Percentiles rank a stretch among this genome's conserved stretches.
These are phyloP conservation scores for Leishmania tropica DNA, from an alignment of 208 protist species.

Conservation along the genomic window DNA sequence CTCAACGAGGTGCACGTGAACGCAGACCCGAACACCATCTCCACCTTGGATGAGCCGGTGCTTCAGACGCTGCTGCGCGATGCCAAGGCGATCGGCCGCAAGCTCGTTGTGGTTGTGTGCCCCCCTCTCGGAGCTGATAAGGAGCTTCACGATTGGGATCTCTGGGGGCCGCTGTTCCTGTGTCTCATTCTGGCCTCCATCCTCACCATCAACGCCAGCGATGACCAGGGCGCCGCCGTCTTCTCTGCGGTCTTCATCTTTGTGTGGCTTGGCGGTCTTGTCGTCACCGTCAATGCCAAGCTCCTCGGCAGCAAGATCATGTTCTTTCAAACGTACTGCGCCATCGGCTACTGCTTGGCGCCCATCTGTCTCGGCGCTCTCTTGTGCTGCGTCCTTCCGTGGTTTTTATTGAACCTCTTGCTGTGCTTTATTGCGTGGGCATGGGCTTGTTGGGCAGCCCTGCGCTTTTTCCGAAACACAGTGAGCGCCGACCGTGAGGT, in stretches of 20 bases:
- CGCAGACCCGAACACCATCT: constrained; percentile 48
- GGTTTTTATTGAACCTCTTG: constrained; percentile 53
- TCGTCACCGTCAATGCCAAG: constrained; percentile 93
- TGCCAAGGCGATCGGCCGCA: constrained; percentile 67
- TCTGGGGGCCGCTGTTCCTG: constrained; percentile 94
- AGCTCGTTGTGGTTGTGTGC: constrained; percentile 69
- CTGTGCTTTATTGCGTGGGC: constrained; percentile 61
- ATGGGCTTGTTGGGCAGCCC: constrained; percentile 88
- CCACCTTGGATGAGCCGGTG: constrained; percentile 73
- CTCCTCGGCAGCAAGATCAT: constrained; percentile 91
- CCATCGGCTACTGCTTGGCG: constrained; percentile 95
- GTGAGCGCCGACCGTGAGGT: constrained; percentile 51
- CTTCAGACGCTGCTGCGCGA: constrained; percentile 66
- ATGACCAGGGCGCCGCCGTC: constrained; percentile 49
- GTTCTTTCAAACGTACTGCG: constrained; percentile 95
- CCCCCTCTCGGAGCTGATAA: constrained; percentile 43
- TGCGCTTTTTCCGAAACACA: constrained; percentile 85
- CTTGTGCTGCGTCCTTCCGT: constrained; percentile 35
- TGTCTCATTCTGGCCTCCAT: constrained; percentile 85
- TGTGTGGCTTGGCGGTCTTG: constrained; percentile 81
- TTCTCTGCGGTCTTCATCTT: constrained; percentile 93
- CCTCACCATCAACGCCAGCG: constrained; percentile 41
- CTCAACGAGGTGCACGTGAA: constrained; percentile 36
- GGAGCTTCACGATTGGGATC: constrained; percentile 86
- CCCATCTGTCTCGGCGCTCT: constrained; percentile 77